A percentile compares a stretch with the other conserved stretches of the same genome.
phyloP scores from a whole-genome alignment of 805 yeast species.

The Candida bentonensis region DNA sequence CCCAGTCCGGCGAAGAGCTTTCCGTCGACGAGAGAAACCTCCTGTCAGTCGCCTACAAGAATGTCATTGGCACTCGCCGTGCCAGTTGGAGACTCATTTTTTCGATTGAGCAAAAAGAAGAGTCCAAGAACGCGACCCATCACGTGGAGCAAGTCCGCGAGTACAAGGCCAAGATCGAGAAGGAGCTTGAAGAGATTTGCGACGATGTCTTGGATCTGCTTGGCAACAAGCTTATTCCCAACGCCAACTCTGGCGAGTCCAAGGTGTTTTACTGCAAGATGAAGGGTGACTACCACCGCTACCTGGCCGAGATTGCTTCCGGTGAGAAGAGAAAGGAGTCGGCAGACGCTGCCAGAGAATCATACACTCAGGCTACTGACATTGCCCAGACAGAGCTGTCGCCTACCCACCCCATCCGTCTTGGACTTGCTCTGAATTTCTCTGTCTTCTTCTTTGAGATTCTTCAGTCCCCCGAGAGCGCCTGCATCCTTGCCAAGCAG shows the following conservation, averaged over 20 bases:
- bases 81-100: constrained; percentile 99
- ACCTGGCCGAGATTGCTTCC: constrained; percentile 90
- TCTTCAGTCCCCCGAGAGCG: constrained; percentile 95
- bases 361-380: constrained; percentile 90
- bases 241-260: constrained; percentile 93
- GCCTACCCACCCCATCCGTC: constrained; percentile 97
- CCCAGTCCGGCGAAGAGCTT: constrained; percentile 87
- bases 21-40: constrained; percentile 97
- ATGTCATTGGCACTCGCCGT: constrained; percentile 97
- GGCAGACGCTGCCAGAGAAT: constrained; percentile 83
- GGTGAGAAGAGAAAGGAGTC: constrained; percentile 86
- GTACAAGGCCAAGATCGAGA: constrained; percentile 88
- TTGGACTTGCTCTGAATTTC: constrained; percentile 95
- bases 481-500: constrained; percentile 97
- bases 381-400: constrained; percentile 94
- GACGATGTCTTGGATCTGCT: constrained; percentile 84
- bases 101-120: constrained; percentile 96
- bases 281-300: constrained; percentile 99
- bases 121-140: constrained; percentile 82
- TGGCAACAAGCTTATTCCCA: constrained; percentile 78
- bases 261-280: constrained; percentile 96
- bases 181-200: constrained; percentile 83
- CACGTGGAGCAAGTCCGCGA: constrained; percentile 85
- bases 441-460: constrained; percentile 98
- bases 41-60: constrained; percentile 93